Conservation (phyloP, 345 rosid species). For the Citrus mangshanensis region DNA sequence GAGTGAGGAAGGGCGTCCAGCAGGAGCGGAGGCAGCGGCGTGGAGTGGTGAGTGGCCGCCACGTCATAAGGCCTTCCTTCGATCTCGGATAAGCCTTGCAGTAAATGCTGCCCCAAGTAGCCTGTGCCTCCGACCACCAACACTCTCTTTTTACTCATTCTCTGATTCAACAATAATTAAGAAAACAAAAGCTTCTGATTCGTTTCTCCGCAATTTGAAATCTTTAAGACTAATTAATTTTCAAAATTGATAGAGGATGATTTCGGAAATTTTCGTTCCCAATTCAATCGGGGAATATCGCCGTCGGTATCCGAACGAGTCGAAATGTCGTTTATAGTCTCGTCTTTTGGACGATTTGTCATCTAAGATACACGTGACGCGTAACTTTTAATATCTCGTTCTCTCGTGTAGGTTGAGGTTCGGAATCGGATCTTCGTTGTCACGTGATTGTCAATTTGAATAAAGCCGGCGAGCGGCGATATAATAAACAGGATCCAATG, state of each 20-base stretch:
- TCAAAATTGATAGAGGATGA: neutral
- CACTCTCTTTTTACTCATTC: conserved; percentile 51
- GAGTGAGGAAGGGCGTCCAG: conserved; percentile 52
- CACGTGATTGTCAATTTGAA: no score
- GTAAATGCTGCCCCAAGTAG: conserved; percentile 88
- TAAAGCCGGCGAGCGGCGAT: no score
- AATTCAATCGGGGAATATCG: neutral
- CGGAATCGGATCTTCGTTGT: no score
- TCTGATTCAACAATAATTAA: neutral
- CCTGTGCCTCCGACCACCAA: conserved; percentile 87
- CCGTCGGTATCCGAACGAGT: neutral
- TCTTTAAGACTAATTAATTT: neutral
- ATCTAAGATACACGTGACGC: neutral
- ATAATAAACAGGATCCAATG: no score
- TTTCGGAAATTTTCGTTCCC: neutral
- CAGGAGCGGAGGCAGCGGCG: conserved; percentile 43
- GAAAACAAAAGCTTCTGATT: neutral
- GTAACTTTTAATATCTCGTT: no score
- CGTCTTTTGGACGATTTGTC: neutral
- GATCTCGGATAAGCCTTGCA: conserved; percentile 42
- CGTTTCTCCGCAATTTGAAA: neutral
- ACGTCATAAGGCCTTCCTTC: conserved; percentile 37
- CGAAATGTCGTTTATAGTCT: neutral
- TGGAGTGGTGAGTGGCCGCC: conserved; percentile 65
- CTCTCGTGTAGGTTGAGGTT: no score